Evolutionary conservation across 2,329 filamentous ascomycete genomes (phyloP), one percentile per base, ranked within the genome.

Genomic region (Aspergillus viridinutans): DNA sequence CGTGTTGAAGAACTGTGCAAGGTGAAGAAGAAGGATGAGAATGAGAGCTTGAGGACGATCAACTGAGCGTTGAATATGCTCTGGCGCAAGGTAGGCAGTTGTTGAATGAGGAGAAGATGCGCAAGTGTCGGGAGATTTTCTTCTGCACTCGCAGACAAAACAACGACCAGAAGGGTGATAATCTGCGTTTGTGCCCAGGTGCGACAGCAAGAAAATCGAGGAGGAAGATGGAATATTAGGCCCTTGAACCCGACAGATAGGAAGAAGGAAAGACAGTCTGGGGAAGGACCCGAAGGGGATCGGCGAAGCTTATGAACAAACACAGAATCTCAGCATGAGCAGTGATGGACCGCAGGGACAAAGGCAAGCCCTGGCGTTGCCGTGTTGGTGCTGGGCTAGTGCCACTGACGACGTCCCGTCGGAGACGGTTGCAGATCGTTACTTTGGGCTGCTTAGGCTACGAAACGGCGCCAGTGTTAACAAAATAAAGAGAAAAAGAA

Each of bases 271-370:
- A 63, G 63, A 56, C 62, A 67, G 67, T 74, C 71, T 72, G 72
- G 72, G 72, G 72, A 72, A 66, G 62, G 61, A 60, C 61, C 58
- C 58, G 56, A 69, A 72, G 71, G 72, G 72, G 72, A 75, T 75
- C 72, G 72, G 70, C 72, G 72, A 74, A 74, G 72, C 72, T 75
- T 75, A 74, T 73, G 72, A 74, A 72, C 70, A 69, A 69, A 68
- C 64, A 67, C 64, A 68, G 63, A 66, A 65, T 69, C 63, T 58
- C 66, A 66, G 65, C 59, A 63, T 68, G 64, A 69, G 66, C 14
- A 38, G 32, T 38, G 63, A 66, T 65, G 60, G 61, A 55, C 56
- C 55, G 52, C 56, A 65, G 66, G 61, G 64, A 68, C 63, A 63
- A 67, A 68, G 61, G 61, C 59, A 63, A 63, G 64, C 62, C 62